phyloP scores from a whole-genome alignment of 2,329 filamentous ascomycete genomes.

The Aspergillus fischeri region DNA sequence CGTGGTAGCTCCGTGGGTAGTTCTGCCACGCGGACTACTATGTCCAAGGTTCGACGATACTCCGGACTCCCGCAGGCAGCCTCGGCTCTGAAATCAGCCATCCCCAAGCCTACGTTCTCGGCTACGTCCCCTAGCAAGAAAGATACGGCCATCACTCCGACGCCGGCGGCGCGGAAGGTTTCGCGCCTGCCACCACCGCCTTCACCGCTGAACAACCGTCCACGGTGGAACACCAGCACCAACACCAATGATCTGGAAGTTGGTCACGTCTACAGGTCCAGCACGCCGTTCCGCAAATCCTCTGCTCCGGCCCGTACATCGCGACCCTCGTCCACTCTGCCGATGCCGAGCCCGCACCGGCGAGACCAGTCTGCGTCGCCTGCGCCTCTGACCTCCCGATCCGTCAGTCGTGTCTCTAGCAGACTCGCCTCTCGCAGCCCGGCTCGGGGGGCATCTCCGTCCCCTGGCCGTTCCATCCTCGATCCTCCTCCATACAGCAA shows the following conservation, averaged over 20 bases:
- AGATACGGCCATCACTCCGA: conserved; percentile 51
- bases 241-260: conserved; percentile 61
- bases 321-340: conserved; percentile 39
- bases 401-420: conserved; percentile 32
- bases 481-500: conserved; percentile 43
- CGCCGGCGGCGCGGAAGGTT: conserved; percentile 37
- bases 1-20: conserved; percentile 45
- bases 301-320: conserved; percentile 27
- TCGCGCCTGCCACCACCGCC: conserved; percentile 44
- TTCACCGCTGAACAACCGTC: conserved; percentile 51
- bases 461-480: conserved; percentile 24
- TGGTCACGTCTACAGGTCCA: conserved; percentile 65
- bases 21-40: conserved; percentile 35
- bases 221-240: conserved; percentile 68
- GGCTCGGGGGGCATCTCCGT: conserved; percentile 24
- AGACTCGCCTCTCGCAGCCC: conserved; percentile 32
- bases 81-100: conserved; percentile 34
- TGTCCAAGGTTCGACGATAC: conserved; percentile 42
- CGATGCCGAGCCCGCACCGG: conserved; percentile 39
- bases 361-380: conserved; percentile 42
- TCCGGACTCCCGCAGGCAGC: conserved; percentile 45
- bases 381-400: conserved; percentile 24
- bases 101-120: conserved; percentile 29
- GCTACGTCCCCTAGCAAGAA: conserved; percentile 35
- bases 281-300: conserved; percentile 51